Conservation (phyloP, 306 rosid species). For the Ziziphus jujuba region DNA sequence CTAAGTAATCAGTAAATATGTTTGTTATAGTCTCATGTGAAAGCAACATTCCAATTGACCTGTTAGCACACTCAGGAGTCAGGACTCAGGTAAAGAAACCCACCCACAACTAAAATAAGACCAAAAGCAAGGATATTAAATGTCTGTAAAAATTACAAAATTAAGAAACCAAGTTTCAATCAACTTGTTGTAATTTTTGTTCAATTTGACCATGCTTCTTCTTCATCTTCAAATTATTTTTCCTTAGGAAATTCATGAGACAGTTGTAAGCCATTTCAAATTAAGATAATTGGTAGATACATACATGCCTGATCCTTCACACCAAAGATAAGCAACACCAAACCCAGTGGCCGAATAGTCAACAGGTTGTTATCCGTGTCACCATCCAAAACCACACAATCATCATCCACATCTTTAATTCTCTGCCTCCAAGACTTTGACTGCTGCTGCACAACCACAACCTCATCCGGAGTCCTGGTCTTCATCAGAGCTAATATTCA, state of each 20-base stretch:
- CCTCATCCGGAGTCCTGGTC: constrained; percentile 51
- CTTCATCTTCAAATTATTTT: too few relatives aligned
- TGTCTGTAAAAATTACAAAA: too few relatives aligned
- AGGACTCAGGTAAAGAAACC: too few relatives aligned
- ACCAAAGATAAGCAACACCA: constrained; percentile 65
- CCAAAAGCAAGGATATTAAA: too few relatives aligned
- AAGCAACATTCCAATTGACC: too few relatives aligned
- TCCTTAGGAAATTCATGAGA: background rate
- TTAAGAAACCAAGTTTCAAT: too few relatives aligned
- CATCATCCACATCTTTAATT: constrained; percentile 43
- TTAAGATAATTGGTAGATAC: background rate
- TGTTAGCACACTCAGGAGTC: too few relatives aligned
- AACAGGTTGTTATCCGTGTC: constrained; percentile 56
- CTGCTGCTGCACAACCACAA: constrained; percentile 35
- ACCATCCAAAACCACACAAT: constrained; percentile 70
- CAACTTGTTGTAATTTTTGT: background rate
- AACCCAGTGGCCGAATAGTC: constrained; percentile 31
- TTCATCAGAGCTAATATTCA: too few relatives aligned
- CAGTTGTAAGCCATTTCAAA: background rate
- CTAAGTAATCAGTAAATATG: background rate
- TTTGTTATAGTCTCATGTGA: background rate
- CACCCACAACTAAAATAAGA: background rate
- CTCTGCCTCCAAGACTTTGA: constrained; percentile 35
- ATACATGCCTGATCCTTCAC: constrained; percentile 85
- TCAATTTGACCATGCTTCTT: background rate